Percentiles rank a stretch among this genome's conserved stretches.
Conservation (phyloP, 2,329 filamentous ascomycete species). For the Chalara sp. region DNA sequence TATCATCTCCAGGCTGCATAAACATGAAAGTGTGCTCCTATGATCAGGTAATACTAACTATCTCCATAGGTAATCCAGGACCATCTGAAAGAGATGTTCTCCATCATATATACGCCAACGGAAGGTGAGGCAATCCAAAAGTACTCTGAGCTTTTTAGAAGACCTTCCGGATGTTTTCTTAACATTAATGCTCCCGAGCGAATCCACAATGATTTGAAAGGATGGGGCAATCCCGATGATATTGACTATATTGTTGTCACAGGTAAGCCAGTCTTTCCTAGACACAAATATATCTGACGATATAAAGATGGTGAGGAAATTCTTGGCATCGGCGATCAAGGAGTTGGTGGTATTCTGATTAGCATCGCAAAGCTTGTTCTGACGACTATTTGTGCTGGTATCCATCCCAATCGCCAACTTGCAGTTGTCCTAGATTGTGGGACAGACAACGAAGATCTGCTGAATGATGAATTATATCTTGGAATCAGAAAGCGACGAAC, state of each 20-base stretch:
- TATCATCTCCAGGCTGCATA: no score
- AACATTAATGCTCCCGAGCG: constrained; percentile 63
- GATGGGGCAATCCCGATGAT: constrained; percentile 65
- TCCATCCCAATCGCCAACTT: constrained; percentile 71
- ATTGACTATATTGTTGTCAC: constrained; percentile 87
- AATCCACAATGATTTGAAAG: constrained; percentile 58
- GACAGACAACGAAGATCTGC: constrained; percentile 70
- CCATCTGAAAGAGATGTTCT: constrained; percentile 82
- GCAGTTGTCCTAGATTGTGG: constrained; percentile 82
- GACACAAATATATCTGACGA: constrained; percentile 11
- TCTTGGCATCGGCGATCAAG: constrained; percentile 83
- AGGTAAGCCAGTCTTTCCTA: constrained; percentile 42
- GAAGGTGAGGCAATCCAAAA: constrained; percentile 85
- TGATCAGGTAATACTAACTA: no score
- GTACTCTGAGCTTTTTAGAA: constrained; percentile 71
- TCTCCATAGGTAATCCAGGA: constrained; percentile 57
- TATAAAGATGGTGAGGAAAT: constrained; percentile 58
- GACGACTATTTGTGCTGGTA: constrained; percentile 79
- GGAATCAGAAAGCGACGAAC: constrained; percentile 62
- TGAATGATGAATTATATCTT: constrained; percentile 73
- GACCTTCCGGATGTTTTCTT: constrained; percentile 75
- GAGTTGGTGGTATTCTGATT: constrained; percentile 77
- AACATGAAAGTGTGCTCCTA: no score
- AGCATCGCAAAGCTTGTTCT: constrained; percentile 77
- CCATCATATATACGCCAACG: constrained; percentile 85